Evolutionary conservation across 2,329 filamentous ascomycete species (phyloP), one percentile per base, ranked within the genome.

Genomic region (Domatiomyces globalis): DNA sequence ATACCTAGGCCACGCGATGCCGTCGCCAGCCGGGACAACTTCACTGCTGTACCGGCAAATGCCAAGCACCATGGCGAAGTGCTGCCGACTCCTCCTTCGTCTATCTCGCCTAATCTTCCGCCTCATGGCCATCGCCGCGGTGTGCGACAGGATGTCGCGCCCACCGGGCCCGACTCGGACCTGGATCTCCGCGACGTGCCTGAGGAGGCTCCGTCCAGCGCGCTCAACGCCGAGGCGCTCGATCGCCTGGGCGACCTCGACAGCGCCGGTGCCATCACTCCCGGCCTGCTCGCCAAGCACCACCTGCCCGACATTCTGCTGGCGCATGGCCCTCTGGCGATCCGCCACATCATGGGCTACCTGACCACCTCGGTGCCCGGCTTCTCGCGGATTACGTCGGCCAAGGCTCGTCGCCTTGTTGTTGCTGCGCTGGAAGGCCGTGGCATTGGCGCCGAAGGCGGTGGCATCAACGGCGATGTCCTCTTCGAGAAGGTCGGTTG

Each of bases 311-410:
- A 86, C 61, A 94, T 96, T 67, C 76, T 98, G 64, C 76, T 95
- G 56, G 81, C 83, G 65, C 85, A 95, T 64, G 92, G 90, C 20
- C 89, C 92, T 48, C 72, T 95, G 67, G 88, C 92, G 49, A 95
- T 98, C 67, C 85, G 90, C 62, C 85, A 95, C 69, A 84, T 98
- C 65, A 95, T 94, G 79, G 87, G 87, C 58, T 90, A 94, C 69
- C 76, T 98, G 63, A 95, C 88, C 39, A 89, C 89, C 47, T 87
- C 86, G 12, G 87, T 98, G 9, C 90, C 92, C 22, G 92, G 90
- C 48, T 94, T 94, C 66, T 85, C 85, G 27, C 80, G 83, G 52
- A 88, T 94, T 52, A 83, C 86, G 39, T 85, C 87, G 53, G 81
- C 85, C 53, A 94, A 95, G 73, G 89, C 92, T 45, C 80, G 92